phyloP scores from a whole-genome alignment of 164 flowering plant species.

The Santalum album region DNA sequence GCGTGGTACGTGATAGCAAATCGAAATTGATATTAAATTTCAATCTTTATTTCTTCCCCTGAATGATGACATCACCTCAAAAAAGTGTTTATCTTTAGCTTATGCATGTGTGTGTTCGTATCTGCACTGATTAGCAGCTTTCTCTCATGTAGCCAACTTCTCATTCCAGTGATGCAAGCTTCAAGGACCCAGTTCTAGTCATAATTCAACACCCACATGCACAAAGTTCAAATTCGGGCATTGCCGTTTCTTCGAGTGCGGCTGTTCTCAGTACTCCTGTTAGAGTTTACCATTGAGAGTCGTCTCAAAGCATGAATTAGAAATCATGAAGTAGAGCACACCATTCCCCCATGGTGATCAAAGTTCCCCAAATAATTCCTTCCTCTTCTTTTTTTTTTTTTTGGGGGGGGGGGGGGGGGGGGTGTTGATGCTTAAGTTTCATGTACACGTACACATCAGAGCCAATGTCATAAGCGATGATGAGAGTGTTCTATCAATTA shows the following conservation, averaged over 20 bases:
- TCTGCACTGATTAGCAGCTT: not conserved
- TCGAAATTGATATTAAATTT: not conserved
- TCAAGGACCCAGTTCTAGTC: constrained; percentile 31
- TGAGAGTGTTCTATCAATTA: no score
- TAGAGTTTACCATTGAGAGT: not conserved
- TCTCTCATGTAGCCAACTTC: constrained; percentile 47
- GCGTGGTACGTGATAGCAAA: constrained; percentile 55
- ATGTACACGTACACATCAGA: no score
- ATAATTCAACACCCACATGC: constrained; percentile 49
- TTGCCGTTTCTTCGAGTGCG: not conserved
- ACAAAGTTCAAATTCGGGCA: constrained; percentile 6
- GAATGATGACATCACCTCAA: no score
- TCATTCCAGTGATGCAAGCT: constrained; percentile 12
- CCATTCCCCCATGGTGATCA: not conserved
- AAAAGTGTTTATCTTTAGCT: not conserved
- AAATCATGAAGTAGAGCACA: not conserved
- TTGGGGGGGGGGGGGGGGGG: no score
- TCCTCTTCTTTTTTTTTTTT: no score
- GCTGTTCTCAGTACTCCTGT: not conserved
- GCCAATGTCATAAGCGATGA: no score
- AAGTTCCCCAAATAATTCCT: no score
- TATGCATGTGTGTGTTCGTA: not conserved
- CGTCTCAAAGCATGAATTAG: not conserved
- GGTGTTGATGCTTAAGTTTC: no score
- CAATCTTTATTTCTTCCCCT: no score